Evolutionary conservation across 306 rosid species (phyloP), one percentile per base, ranked within the genome.

Genomic region (Cicer pinnatifidum): DNA sequence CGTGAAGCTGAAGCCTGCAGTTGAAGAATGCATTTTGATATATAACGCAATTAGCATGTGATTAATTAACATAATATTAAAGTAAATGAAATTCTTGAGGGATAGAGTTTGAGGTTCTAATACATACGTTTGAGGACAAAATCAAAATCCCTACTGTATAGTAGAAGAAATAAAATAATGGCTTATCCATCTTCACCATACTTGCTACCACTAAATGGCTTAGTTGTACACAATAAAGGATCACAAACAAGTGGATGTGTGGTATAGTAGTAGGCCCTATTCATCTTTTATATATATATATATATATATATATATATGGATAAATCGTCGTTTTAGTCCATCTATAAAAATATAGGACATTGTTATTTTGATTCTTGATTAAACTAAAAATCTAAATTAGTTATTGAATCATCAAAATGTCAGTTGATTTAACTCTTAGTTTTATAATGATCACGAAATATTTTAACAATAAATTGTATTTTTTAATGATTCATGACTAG

Each of bases 101-200:
- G 52, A 60, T 71, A 64, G 75, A 67, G 79, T 75, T 61, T 48
- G 59, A 70, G 83, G 58, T 50, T 62, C 43, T 33, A 15, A 62
- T 50, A 69, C 77, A 81, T 16, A 43, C 50, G 47, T 67, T 77
- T 79, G n/a, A 56, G 35, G 78, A 81, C 80, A 82, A 87, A 76
- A 59, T 11, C 9, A 61, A 37, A 81, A 57, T 1, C 75, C 70
- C 66, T 2, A 23, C 0, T 2, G 4, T 48, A 53, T 10, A 51
- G 56, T 67, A 69, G 71, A 44, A 47, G 50, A 72, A 65, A 23
- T 23, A 23, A 23, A 23, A 67, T 61, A 45, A 66, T 80, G 45
- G 78, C 80, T 75, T 69, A 78, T 86, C 77, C 78, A 48, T 38
- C 48, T 54, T 45, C 62, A 77, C 43, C 37, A 51, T 15, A 61